These are phyloP conservation scores for Xanthoceras sorbifolium DNA, from an alignment of 345 rosid species.

Conservation along the genomic window DNA sequence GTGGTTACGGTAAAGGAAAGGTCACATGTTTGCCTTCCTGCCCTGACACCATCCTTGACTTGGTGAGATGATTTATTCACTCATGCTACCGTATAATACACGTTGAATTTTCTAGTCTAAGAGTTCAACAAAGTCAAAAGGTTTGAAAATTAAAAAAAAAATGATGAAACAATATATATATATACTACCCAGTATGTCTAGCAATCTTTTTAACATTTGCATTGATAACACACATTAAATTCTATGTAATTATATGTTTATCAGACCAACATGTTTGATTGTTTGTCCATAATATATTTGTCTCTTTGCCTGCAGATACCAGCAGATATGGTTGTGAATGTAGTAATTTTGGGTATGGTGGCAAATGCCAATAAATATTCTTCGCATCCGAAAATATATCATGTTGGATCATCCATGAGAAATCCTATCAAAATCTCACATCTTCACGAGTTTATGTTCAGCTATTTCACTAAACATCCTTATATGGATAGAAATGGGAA, in stretches of 20 bases:
- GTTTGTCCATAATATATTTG: too few species aligned
- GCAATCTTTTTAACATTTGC: too few species aligned
- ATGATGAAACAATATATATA: too few species aligned
- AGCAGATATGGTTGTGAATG: constrained; percentile 24
- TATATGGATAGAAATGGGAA: constrained; percentile 13
- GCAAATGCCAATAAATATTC: background rate
- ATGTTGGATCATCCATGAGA: constrained; percentile 27
- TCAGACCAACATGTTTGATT: too few species aligned
- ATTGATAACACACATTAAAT: too few species aligned
- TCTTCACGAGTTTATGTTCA: background rate
- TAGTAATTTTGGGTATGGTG: background rate
- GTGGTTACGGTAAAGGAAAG: constrained; percentile 55
- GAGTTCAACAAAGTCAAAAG: too few species aligned
- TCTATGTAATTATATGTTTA: too few species aligned
- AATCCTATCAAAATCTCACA: constrained; percentile 17
- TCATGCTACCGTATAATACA: too few species aligned
- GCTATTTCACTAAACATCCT: constrained; percentile 20
- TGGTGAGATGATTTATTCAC: constrained; percentile 34
- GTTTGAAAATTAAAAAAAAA: too few species aligned
- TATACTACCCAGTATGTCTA: too few species aligned
- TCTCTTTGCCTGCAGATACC: constrained; percentile 18
- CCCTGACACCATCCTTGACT: constrained; percentile 37
- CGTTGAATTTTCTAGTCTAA: too few species aligned
- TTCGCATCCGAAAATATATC: constrained; percentile 12
- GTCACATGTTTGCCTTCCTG: constrained; percentile 41